Base-by-base conservation (phyloP, 345 rosid species). In the Anacardium occidentale region DNA sequence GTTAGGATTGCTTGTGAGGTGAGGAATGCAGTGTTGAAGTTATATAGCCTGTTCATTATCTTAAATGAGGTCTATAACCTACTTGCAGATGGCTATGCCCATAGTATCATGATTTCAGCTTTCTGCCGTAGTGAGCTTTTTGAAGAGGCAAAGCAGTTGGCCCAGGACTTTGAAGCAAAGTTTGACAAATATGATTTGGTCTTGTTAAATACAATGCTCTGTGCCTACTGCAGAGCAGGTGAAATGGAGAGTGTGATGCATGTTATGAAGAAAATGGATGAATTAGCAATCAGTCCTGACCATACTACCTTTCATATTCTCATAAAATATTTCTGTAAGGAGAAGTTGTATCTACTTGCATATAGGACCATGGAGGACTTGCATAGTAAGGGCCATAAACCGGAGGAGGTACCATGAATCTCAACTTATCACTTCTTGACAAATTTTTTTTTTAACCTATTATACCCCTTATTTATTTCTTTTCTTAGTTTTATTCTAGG, bases 41-140 rank as follows among this genome's bases (percentile, higher is more conserved):
- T 32, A n/a, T 29, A 24, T 58, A 55, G 7, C n/a, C 58, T 51
- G 2, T 51, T 9, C 32, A 66, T 25, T 50, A 7, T 50, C 5
- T 13, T 51, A 15, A 34, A 63, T 79, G 59, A 67, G 56, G 18
- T 56, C 40, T 74, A 3, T 74, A 75, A 69, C 42, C 65, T 25
- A 52, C 71, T 45, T 71, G 75, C 90, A 92, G 98, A 89, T 88
- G 98, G 98, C 70, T 92, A 88, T 82, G 83, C 98, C 20, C 87
- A 90, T 82, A 90, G 98, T 71, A 92, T 92, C 77, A 92, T 94
- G 97, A 90, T 94, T 71, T 81, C 97, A 62, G 91, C 98, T 73
- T 80, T 89, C 77, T 94, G 95, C 75, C 89, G 91, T 74, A 77
- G 73, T 75, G 87, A 86, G 64, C 91, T 75, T 78, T 80, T 94